A percentile compares a stretch with the other conserved stretches of the same genome.
Evolutionary conservation across 306 rosid species (phyloP).

Genomic region (Vigna nakashimae): DNA sequence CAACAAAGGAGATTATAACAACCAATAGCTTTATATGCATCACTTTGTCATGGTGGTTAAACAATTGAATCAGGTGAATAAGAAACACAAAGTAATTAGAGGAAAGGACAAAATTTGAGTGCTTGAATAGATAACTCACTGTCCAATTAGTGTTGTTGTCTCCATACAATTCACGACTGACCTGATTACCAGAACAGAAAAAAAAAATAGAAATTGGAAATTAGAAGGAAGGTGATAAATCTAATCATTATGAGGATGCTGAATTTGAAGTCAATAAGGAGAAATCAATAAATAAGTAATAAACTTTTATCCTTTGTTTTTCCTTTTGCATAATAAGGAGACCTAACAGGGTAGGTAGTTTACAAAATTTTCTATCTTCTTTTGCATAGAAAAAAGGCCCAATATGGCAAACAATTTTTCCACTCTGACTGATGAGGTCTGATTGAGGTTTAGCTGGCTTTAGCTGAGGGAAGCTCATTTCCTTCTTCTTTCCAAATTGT

Average conservation of each 20-base stretch:
- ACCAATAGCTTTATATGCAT: constrained; percentile 71
- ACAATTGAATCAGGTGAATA: constrained; percentile 26
- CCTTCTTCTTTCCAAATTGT: constrained; percentile 61
- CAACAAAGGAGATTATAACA: constrained; percentile 69
- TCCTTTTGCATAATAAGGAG: neutral
- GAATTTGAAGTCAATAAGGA: no score
- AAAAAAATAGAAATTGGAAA: constrained; percentile 34
- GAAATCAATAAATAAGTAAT: no score
- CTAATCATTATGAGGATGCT: no score
- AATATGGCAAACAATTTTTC: neutral
- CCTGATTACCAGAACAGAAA: constrained; percentile 48
- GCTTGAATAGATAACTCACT: constrained; percentile 44
- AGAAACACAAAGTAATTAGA: constrained; percentile 30
- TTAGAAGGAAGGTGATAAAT: no score
- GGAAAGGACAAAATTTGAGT: constrained; percentile 20
- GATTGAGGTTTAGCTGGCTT: constrained; percentile 56
- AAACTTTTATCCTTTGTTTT: no score
- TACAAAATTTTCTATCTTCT: neutral
- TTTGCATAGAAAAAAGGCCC: neutral
- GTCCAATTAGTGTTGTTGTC: constrained; percentile 67
- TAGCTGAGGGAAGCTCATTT: constrained; percentile 54
- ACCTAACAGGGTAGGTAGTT: neutral
- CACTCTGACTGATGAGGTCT: constrained; percentile 55
- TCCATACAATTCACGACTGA: constrained; percentile 65
- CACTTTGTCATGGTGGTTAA: constrained; percentile 54